A percentile compares a stretch with the other conserved stretches of the same genome.
Evolutionary conservation across 1,284 basidiomycete genomes (phyloP).

Genomic region (Ustilago bromivora): DNA sequence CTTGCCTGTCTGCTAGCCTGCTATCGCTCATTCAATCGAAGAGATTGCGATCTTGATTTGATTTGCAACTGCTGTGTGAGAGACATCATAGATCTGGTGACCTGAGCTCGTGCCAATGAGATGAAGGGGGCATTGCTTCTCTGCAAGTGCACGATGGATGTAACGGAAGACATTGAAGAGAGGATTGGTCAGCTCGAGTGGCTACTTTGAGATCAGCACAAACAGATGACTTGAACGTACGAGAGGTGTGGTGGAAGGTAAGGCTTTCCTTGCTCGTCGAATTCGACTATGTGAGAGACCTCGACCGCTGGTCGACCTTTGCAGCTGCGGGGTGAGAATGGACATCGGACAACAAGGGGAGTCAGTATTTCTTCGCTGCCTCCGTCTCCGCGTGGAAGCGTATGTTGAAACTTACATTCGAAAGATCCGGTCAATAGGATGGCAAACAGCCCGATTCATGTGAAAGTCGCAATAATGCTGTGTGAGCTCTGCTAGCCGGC

Average conservation of each 20-base stretch:
- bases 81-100: slow-evolving; percentile 26
- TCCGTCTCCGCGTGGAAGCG: neutral
- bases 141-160: slow-evolving; percentile 9
- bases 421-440: slow-evolving; percentile 60
- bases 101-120: slow-evolving; percentile 48
- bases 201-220: too few relatives aligned
- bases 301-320: slow-evolving; percentile 54
- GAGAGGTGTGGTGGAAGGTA: slow-evolving; percentile 44
- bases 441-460: slow-evolving; percentile 47
- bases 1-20: slow-evolving; percentile 10
- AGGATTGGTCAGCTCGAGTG: too few relatives aligned
- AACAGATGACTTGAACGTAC: slow-evolving; percentile 22
- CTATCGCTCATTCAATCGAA: slow-evolving; percentile 21
- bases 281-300: slow-evolving; percentile 60
- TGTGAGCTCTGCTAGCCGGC: slow-evolving; percentile 49
- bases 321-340: slow-evolving; percentile 23
- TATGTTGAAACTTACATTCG: slow-evolving; percentile 31
- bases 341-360: neutral
- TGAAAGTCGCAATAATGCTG: slow-evolving; percentile 58
- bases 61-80: neutral
- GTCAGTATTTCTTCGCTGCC: neutral
- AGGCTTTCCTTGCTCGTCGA: slow-evolving; percentile 43
- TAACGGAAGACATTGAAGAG: neutral
- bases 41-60: slow-evolving; percentile 18
- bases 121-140: slow-evolving; percentile 50